phyloP scores from a whole-genome alignment of 73 alveolate genomes.

The Effrenium voratum region DNA sequence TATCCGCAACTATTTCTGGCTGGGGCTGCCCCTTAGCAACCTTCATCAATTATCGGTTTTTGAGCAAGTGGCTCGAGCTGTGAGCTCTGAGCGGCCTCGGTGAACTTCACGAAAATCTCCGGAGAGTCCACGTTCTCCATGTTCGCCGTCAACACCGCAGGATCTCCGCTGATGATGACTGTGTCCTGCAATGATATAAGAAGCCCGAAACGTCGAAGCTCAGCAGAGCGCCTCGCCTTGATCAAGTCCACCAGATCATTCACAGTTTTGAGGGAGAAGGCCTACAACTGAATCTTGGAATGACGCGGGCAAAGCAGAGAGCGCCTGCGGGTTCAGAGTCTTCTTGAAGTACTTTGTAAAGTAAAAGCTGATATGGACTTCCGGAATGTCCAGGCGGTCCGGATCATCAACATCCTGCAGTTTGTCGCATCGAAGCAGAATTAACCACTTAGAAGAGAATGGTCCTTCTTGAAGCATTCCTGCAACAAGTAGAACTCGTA shows the following conservation, averaged over 20 bases:
- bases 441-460: neutral
- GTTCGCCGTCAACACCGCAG: conserved; percentile 21
- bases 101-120: neutral
- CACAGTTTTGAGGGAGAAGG: neutral
- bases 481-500: conserved; percentile 17
- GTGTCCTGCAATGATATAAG: neutral
- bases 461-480: conserved; percentile 25
- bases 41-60: too few relatives aligned
- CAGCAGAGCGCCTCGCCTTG: neutral
- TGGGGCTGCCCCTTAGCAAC: too few relatives aligned
- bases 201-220: neutral
- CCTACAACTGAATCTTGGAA: neutral
- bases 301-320: neutral
- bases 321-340: conserved; percentile 10
- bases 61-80: too few relatives aligned
- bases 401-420: conserved; percentile 44
- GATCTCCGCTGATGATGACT: conserved; percentile 8
- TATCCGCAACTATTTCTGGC: too few relatives aligned
- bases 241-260: neutral
- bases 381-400: conserved; percentile 17
- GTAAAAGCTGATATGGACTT: conserved; percentile 3
- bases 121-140: conserved; percentile 25
- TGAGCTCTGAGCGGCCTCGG: neutral
- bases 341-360: conserved; percentile 5
- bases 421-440: neutral